Base-by-base conservation (phyloP, 768 basidiomycete genomes). In the Cubamyces sp. region DNA sequence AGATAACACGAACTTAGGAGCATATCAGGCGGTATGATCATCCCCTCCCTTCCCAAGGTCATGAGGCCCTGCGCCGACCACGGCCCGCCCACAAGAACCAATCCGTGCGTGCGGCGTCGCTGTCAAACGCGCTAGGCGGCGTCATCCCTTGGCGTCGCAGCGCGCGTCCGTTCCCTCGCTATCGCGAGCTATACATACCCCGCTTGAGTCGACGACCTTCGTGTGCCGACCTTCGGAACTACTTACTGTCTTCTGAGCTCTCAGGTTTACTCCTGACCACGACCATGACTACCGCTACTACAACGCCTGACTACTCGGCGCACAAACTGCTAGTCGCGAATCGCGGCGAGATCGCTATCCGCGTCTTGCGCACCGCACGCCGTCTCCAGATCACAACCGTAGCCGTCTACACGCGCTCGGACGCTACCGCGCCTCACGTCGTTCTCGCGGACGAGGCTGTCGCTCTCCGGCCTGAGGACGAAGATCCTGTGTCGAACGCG, bases 341-440 rank as follows among this genome's bases (percentile, higher is more conserved):
- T 71, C 84, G 88, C 25, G 88, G 88, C 43, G 88, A 91, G 71
- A 90, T 90, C 54, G 87, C 87, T 9, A 77, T 85, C 15, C 83
- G 88, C 9, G 81, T 89, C 65, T 74, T 89, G 25, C 80, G 78
- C 53, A 84, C 87, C 0, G 86, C 85, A 2, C 78, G 79, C 50
- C 71, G 71, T 26, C 77, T 87, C 3, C 82, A 79, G 1, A 68
- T 91, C 25, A 70, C 67, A 3, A 87, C 85, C 0, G 68, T 88
- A n/a, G 77, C 84, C 3, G 74, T 90, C 45, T 88, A 88, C 71
- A 81, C 83, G 3, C 73, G 80, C 11, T 81, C 84, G 0, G 88
- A 90, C 63, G 75, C 84, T 6, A 76, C 82, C 3, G 79, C 84
- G 0, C 82, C 81, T 0, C 87, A 90, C 66, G 87, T 87, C 34